These are phyloP conservation scores for Pyrus pyrifolia DNA, from an alignment of 306 rosid genomes.

Conservation along the genomic window DNA sequence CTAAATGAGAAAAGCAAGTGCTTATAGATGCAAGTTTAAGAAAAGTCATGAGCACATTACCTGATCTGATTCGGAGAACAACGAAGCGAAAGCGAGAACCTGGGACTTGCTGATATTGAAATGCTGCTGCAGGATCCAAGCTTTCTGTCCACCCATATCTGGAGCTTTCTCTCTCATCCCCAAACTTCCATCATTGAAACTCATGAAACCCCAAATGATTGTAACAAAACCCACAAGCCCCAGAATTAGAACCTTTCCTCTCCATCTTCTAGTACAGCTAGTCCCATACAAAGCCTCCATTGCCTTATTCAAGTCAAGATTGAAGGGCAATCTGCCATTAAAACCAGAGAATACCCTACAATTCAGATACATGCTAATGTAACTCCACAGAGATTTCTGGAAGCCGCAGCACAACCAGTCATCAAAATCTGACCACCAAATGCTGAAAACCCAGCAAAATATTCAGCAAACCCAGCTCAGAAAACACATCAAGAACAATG, in stretches of 20 bases:
- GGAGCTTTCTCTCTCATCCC: conserved; percentile 28
- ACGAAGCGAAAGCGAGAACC: conserved; percentile 52
- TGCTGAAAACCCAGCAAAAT: conserved; percentile 18
- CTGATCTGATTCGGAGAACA: conserved; percentile 77
- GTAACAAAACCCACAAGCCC: conserved; percentile 43
- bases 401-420: conserved; percentile 38
- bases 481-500: conserved; percentile 28
- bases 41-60: conserved; percentile 25
- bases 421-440: conserved; percentile 31
- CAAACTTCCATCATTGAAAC: conserved; percentile 29
- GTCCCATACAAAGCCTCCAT: conserved; percentile 47
- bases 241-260: conserved; percentile 34
- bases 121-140: conserved; percentile 49
- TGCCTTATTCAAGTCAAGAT: conserved; percentile 47
- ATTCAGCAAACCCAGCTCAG: conserved; percentile 17
- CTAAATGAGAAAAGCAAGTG: not conserved
- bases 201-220: conserved; percentile 35
- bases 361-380: conserved; percentile 58
- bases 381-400: conserved; percentile 23
- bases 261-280: conserved; percentile 41
- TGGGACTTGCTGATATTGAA: conserved; percentile 64
- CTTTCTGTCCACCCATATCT: conserved; percentile 37
- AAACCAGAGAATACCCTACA: conserved; percentile 40
- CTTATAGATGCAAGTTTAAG: conserved; percentile 5
- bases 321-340: conserved; percentile 49